phyloP scores from a whole-genome alignment of 2,329 filamentous ascomycete genomes.

The Fusarium robinianum region DNA sequence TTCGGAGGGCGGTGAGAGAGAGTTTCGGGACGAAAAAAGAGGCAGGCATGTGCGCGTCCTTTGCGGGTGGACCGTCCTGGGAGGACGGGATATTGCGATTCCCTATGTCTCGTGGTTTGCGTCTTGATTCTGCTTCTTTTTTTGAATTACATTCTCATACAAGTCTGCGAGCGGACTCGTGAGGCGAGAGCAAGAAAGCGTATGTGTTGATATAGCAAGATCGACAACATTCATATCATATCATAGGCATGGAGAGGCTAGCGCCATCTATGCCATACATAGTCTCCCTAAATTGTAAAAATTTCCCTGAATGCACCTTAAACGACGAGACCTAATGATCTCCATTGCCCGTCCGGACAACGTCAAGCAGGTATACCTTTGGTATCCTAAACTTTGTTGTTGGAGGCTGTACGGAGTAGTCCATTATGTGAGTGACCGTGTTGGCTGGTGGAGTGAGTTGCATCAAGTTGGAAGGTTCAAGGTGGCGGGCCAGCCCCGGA shows the following conservation, averaged over 20 bases:
- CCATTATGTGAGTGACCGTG: no score
- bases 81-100: constrained; percentile 33
- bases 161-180: constrained; percentile 42
- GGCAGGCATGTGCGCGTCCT: constrained; percentile 14
- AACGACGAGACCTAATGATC: no score
- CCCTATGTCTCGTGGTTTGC: constrained; percentile 39
- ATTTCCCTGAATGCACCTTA: constrained; percentile 23
- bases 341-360: no score
- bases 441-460: constrained; percentile 24
- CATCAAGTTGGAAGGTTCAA: constrained; percentile 10
- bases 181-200: constrained; percentile 37
- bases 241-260: constrained; percentile 35
- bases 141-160: constrained; percentile 42
- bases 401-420: no score
- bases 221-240: no score
- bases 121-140: constrained; percentile 33
- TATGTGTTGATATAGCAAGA: constrained; percentile 39
- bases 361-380: no score
- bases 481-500: constrained; percentile 34
- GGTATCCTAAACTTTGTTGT: no score
- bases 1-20: constrained; percentile 13
- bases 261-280: constrained; percentile 39
- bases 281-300: constrained; percentile 43
- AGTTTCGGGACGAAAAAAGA: constrained; percentile 13
- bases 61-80: constrained; percentile 29